Percentiles rank a stretch among this genome's conserved stretches.
phyloP scores from a whole-genome alignment of 352 stramenopile genomes.

The Globisporangium nunn region DNA sequence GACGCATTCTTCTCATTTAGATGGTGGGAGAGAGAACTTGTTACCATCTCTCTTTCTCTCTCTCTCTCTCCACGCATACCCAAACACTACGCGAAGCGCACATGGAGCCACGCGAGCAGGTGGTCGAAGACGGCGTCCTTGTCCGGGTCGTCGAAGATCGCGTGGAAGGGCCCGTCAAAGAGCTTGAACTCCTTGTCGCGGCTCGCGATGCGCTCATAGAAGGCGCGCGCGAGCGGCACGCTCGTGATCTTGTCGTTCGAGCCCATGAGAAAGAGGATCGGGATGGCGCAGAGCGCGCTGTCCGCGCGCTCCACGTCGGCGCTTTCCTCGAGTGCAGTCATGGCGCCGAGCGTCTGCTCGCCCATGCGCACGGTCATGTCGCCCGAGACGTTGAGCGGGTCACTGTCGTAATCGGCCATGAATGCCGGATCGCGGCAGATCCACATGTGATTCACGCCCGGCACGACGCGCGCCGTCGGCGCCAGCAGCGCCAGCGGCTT shows the following conservation, averaged over 20 bases:
- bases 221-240: constrained; percentile 32
- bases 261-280: constrained; percentile 31
- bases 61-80: no score
- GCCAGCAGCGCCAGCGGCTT: constrained; percentile 15
- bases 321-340: constrained; percentile 24
- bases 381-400: constrained; percentile 24
- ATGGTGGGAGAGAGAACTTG: no score
- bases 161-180: constrained; percentile 46
- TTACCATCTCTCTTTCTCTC: no score
- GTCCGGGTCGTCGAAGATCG: constrained; percentile 57
- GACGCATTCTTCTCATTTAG: no score
- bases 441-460: constrained; percentile 18
- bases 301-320: constrained; percentile 21
- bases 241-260: constrained; percentile 45
- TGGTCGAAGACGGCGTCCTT: constrained; percentile 37
- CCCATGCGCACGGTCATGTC: constrained; percentile 41
- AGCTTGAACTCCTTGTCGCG: constrained; percentile 55
- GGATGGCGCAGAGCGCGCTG: constrained; percentile 20
- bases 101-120: constrained; percentile 37
- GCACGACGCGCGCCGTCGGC: constrained; percentile 22
- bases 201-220: constrained; percentile 29
- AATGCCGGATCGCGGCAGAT: constrained; percentile 21
- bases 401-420: constrained; percentile 20
- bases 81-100: constrained; percentile 21
- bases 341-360: constrained; percentile 25